Percentiles rank a stretch among this genome's conserved stretches.
phyloP scores from a whole-genome alignment of 2,329 filamentous ascomycete species.

The Lasiodiplodia sp. region DNA sequence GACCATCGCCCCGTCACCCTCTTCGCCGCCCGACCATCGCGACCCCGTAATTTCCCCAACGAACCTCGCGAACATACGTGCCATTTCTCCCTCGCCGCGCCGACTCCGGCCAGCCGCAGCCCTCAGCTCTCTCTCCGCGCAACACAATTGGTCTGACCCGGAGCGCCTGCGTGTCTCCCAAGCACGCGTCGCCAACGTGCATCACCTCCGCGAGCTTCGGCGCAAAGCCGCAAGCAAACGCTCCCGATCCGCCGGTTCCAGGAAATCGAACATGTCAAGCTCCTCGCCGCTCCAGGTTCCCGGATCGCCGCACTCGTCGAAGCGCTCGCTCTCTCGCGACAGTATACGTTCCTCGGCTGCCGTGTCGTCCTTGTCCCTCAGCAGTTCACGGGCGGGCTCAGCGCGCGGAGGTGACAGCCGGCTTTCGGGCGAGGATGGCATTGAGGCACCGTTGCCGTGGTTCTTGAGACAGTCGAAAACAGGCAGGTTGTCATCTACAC shows the following conservation, averaged over 20 bases:
- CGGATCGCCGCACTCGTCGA: constrained; percentile 42
- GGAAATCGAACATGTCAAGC: constrained; percentile 35
- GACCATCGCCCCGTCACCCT: not conserved
- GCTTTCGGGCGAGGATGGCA: constrained; percentile 1
- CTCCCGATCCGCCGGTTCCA: constrained; percentile 37
- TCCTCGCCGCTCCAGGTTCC: constrained; percentile 37
- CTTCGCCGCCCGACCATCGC: not conserved
- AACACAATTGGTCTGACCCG: constrained; percentile 1
- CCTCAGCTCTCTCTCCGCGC: constrained; percentile 2
- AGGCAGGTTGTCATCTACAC: constrained; percentile 54
- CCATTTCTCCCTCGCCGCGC: constrained; percentile 8
- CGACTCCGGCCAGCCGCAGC: constrained; percentile 18
- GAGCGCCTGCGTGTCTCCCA: constrained; percentile 14
- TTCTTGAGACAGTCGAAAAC: constrained; percentile 60
- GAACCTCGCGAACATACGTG: not conserved
- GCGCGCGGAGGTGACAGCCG: constrained; percentile 33
- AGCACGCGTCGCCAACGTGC: constrained; percentile 29
- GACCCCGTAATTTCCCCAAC: not conserved
- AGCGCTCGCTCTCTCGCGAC: constrained; percentile 50
- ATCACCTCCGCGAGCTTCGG: constrained; percentile 31
- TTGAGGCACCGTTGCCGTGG: constrained; percentile 25
- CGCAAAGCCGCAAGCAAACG: constrained; percentile 39
- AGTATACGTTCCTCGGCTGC: constrained; percentile 42
- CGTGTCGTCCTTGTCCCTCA: constrained; percentile 38
- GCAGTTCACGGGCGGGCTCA: constrained; percentile 35